Evolutionary conservation across 179 eudicot species (phyloP), one percentile per base, ranked within the genome.

Genomic region (Heliamphora pulchella): DNA sequence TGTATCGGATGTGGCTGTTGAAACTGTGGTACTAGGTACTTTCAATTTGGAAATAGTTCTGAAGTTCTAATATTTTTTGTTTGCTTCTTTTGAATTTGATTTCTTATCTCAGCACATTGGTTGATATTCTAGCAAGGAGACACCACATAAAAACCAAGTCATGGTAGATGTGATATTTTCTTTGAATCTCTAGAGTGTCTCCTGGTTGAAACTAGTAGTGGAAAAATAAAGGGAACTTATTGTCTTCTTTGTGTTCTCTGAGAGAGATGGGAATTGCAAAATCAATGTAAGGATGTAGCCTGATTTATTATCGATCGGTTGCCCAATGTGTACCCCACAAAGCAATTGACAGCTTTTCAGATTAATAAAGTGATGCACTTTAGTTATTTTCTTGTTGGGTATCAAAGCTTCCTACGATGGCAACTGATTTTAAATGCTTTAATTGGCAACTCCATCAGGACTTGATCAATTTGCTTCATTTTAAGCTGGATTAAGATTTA

Each of bases 21-120:
- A 88, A 79, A 43, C 83, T 64, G 61, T 75, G 68, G 48, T 53
- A 71, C 58, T 75, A 83, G 94, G 98, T 94, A 87, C 69, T 39
- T 70, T 69, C 14, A 17, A 11, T 43, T 71, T 18, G 44, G 58
- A 65, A 51, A 31, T 31, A 46, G 43, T 64, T 54, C 14, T 72
- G 9, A 15, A 31, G 71, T 44, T 71, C 48, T 58, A 54, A 41
- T 71, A 43, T 17, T 61, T 48, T 22, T 81, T 61, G 58, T 65
- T 58, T 63, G 20, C 50, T 57, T 15, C 51, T 31, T 22, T 39
- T 15, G 58, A 55, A 14, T 58, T 57, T 44, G 22, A 31, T 67
- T 46, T 18, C 62, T 76, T 9, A 2, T 44, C n/a, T 65, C 76
- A 59, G 20, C 39, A 18, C 50, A 48, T n/a, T 22, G 70, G n/a